Conservation (phyloP, 805 yeast species). For the Hemisphaericaspora nanyangensis region DNA sequence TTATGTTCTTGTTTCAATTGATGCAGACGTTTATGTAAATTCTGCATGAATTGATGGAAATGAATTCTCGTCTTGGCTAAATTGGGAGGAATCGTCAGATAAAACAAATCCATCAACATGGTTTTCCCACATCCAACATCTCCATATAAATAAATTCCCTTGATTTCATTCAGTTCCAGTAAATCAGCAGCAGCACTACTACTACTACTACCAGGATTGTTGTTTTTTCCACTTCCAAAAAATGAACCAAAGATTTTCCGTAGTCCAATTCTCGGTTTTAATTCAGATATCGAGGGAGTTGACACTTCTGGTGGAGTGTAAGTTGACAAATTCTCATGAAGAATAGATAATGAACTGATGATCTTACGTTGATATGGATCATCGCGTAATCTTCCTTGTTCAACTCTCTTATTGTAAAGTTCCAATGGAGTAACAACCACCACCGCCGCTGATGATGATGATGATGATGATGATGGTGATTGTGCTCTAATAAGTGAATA, state of each 20-base stretch:
- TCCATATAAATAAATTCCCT: constrained; percentile 90
- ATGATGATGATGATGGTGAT: no score
- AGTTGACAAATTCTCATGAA: constrained; percentile 49
- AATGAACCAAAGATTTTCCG: constrained; percentile 28
- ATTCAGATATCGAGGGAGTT: constrained; percentile 47
- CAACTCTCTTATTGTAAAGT: constrained; percentile 48
- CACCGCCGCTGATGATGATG: background rate
- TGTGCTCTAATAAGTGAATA: background rate
- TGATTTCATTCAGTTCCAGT: constrained; percentile 43
- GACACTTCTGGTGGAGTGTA: constrained; percentile 63
- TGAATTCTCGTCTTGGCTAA: constrained; percentile 80
- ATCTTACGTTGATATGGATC: constrained; percentile 81
- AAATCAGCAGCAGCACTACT: background rate
- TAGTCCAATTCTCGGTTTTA: constrained; percentile 49
- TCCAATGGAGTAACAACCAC: constrained; percentile 39
- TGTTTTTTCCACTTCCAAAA: constrained; percentile 5
- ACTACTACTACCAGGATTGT: background rate
- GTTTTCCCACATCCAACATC: constrained; percentile 99
- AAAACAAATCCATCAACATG: constrained; percentile 95
- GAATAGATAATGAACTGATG: constrained; percentile 53
- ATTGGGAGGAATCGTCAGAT: constrained; percentile 74
- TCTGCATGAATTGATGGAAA: constrained; percentile 97
- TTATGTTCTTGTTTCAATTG: constrained; percentile 61
- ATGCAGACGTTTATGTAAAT: constrained; percentile 82
- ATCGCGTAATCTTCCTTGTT: constrained; percentile 52